Percentiles rank a stretch among this genome's conserved stretches.
Conservation (phyloP, 805 yeast genomes). For the Metschnikowia cubensis region DNA sequence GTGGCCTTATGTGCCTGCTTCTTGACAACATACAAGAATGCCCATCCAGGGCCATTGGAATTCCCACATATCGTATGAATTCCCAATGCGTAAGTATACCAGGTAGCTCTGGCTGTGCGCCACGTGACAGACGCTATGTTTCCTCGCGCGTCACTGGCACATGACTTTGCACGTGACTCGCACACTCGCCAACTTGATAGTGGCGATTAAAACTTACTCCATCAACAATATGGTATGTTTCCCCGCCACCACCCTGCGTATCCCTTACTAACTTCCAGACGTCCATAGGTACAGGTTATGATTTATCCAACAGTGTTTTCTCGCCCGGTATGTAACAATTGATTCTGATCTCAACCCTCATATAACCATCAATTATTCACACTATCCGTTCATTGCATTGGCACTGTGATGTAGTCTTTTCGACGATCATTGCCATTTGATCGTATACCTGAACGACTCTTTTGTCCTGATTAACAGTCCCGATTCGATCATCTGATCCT, state of each 20-base stretch:
- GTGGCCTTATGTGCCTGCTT: too few relatives aligned
- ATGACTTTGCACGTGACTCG: not conserved
- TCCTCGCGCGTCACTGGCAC: too few relatives aligned
- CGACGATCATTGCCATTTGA: too few relatives aligned
- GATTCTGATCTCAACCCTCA: too few relatives aligned
- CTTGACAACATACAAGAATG: conserved; percentile 12
- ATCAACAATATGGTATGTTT: conserved; percentile 12
- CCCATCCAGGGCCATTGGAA: conserved; percentile 20
- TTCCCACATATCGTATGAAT: conserved; percentile 14
- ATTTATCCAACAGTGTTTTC: conserved; percentile 93
- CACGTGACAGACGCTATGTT: not conserved
- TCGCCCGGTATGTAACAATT: conserved; percentile 53
- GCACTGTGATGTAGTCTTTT: too few relatives aligned
- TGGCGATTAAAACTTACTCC: conserved; percentile 2
- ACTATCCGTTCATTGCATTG: too few relatives aligned
- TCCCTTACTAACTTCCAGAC: conserved; percentile 29
- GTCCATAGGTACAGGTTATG: conserved; percentile 98
- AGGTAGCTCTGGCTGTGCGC: too few relatives aligned
- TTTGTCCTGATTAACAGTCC: not conserved
- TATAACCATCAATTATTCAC: too few relatives aligned
- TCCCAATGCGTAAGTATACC: too few relatives aligned
- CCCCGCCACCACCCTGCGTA: not conserved
- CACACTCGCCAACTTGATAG: conserved; percentile 4
- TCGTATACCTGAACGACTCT: too few relatives aligned
- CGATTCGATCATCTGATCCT: not conserved